Base-by-base conservation (phyloP, 345 rosid genomes). In the Brassica juncea region DNA sequence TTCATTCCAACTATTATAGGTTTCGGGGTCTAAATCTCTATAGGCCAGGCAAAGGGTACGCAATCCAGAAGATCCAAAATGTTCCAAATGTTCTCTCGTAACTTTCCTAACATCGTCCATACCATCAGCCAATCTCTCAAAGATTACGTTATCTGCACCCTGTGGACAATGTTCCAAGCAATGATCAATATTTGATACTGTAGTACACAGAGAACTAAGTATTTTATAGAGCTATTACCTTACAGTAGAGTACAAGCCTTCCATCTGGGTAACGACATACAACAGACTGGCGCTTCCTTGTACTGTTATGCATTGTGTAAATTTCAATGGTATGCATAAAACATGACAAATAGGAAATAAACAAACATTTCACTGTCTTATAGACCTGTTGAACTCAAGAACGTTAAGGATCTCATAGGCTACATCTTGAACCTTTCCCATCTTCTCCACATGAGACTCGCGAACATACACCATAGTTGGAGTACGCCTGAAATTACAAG, bases 131-230 rank as follows among this genome's bases (percentile, higher is more conserved):
- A 96, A 81, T 82, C 99, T 91, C 85, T 96, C 99, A 59, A 84
- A 93, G 81, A 96, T 86, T 65, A 96, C 98, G 83, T 85, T 88
- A 89, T 96, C 99, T 78, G 99, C 99, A 85, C 99, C 99, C 99
- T 96, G 88, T 52, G 44, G 77, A 74, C 75, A 84, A 83, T 8
- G 54, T 77, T 84, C 71, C 78, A 73, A 30, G 61, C 67, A 72
- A 78, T 47, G 63, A 82, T 89, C 85, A 86, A 74, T 75, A 74
- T 72, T 32, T 66, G 72, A 73, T 14, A 52, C 14, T 31, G 63
- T 57, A 28, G 72, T 68, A 62, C 37, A 54, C 21, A 49, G 60
- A 58, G 30, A 67, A 68, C 32, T 39, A 73, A 21, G 23, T 42
- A 65, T 52, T 32, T 52, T 52, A 73, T 59, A 54, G 70, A 77